Evolutionary conservation across 2,329 filamentous ascomycete species (phyloP).

Genomic region (Bipolaris bicolor): DNA sequence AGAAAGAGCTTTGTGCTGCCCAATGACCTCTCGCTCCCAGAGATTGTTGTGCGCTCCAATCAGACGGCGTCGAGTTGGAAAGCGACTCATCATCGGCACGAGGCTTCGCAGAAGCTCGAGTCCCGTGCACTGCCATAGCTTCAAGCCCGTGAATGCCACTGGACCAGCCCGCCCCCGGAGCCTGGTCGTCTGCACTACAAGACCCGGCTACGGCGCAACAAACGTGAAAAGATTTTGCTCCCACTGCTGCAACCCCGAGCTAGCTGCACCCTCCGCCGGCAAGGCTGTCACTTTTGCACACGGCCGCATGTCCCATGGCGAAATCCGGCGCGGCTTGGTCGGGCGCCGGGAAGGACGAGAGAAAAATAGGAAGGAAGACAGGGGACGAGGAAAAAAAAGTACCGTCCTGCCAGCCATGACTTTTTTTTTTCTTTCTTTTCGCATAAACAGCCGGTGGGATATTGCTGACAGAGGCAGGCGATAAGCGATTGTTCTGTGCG

Average conservation of each 20-base stretch:
- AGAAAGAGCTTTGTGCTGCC: slow-evolving; percentile 16
- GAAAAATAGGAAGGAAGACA: not conserved
- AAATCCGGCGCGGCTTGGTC: slow-evolving; percentile 3
- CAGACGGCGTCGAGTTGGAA: slow-evolving; percentile 8
- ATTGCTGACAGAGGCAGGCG: slow-evolving; percentile 4
- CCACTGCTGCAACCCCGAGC: slow-evolving; percentile 7
- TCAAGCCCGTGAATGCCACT: slow-evolving; percentile 6
- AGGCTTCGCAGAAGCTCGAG: slow-evolving; percentile 10
- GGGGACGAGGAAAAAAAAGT: not conserved
- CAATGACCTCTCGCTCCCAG: slow-evolving; percentile 17
- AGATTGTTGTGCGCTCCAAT: slow-evolving; percentile 16
- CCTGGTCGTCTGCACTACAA: slow-evolving; percentile 7
- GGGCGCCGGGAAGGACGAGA: not conserved
- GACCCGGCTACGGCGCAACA: slow-evolving; percentile 14
- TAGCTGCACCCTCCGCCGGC: slow-evolving; percentile 13
- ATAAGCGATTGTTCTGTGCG: not conserved
- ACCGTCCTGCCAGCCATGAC: not conserved
- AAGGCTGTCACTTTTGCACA: slow-evolving; percentile 7
- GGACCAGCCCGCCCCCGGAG: slow-evolving; percentile 9
- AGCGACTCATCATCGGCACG: slow-evolving; percentile 18
- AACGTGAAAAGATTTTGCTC: slow-evolving; percentile 11
- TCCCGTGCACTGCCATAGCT: slow-evolving; percentile 13
- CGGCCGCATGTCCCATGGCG: slow-evolving; percentile 7
- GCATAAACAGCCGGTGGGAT: not conserved
- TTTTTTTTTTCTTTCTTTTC: not conserved